These are phyloP conservation scores for Dissoconium aciculare DNA, from an alignment of 2,329 filamentous ascomycete genomes.

Conservation along the genomic window DNA sequence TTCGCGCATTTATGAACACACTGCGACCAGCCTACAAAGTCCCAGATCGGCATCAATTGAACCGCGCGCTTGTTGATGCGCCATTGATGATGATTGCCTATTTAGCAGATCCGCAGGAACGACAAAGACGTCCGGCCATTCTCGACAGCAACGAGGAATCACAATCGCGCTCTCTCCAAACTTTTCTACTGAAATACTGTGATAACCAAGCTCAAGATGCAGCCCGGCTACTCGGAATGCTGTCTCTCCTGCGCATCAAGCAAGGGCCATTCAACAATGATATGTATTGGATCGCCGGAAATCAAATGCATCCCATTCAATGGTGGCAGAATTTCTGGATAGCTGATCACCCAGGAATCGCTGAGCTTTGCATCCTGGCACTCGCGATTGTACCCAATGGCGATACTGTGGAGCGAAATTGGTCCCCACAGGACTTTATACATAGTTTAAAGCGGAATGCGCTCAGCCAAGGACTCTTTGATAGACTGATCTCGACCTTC, in stretches of 20 bases:
- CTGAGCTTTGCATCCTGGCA: conserved; percentile 13
- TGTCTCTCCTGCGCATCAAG: conserved; percentile 14
- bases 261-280: conserved; percentile 14
- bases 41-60: conserved; percentile 11
- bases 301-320: conserved; percentile 13
- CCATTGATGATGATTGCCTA: conserved; percentile 16
- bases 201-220: conserved; percentile 11
- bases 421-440: conserved; percentile 14
- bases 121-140: conserved; percentile 13
- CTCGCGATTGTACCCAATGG: conserved; percentile 10
- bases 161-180: conserved; percentile 13
- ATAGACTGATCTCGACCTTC: conserved; percentile 11
- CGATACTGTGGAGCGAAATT: conserved; percentile 14
- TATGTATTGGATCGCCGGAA: conserved; percentile 15
- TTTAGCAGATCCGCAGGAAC: conserved; percentile 13
- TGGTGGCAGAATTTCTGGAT: conserved; percentile 17
- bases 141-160: conserved; percentile 14
- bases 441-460: conserved; percentile 15
- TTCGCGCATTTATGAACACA: conserved; percentile 12
- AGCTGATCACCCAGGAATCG: conserved; percentile 13
- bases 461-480: conserved; percentile 11
- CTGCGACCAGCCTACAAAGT: conserved; percentile 13
- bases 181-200: conserved; percentile 15
- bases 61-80: conserved; percentile 13
- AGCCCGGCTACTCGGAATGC: conserved; percentile 10